Base-by-base conservation (phyloP, 352 stramenopile species). In the Globisporangium paroecandrum region DNA sequence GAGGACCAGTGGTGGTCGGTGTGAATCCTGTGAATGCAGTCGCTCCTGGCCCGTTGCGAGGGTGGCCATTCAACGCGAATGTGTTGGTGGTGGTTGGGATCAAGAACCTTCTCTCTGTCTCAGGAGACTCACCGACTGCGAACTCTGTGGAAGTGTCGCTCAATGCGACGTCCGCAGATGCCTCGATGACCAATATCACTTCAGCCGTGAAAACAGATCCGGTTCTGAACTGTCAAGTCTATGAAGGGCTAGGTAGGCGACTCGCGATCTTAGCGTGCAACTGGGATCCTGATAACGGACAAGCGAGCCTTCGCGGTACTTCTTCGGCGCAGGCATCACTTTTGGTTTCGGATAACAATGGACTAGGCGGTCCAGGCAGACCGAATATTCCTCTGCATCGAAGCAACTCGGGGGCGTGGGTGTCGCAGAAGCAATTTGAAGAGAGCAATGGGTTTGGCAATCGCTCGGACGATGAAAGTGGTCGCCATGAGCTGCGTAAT, bases 261-360 rank as follows among this genome's bases (percentile, higher is more conserved):
- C 69, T 93, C 22, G 77, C 81, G n/a, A 72, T 90, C 22, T 69
- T 93, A 43, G 88, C 88, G 41, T 95, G 88, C 62, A 87, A 93
- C 46, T 95, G 88, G 88, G 88, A 95, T 41, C 88, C 88, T 18
- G 86, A 95, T 46, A 85, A 73, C 25, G 83, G 84, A 0, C 79
- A 87, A 63, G 72, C 63, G 25, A 70, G n/a, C 62, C 57, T 66
- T 20, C 65, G 65, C 13, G 34, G n/a, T 34, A 38, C 36, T 55
- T 55, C 47, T 38, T 59, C 27, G 5, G 10, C 20, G 3, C 56
- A 47, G n/a, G 25, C 32, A 32, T 43, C 56, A 7, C 32, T 62
- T 47, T 9, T 62, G 29, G 10, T 49, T 22, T 4, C 46, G 3
- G 49, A 69, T 10, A 74, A 67, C 22, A 75, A 76, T 43, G 77